Evolutionary conservation across 768 basidiomycete genomes (phyloP).

Genomic region (Pluteus cervinus): DNA sequence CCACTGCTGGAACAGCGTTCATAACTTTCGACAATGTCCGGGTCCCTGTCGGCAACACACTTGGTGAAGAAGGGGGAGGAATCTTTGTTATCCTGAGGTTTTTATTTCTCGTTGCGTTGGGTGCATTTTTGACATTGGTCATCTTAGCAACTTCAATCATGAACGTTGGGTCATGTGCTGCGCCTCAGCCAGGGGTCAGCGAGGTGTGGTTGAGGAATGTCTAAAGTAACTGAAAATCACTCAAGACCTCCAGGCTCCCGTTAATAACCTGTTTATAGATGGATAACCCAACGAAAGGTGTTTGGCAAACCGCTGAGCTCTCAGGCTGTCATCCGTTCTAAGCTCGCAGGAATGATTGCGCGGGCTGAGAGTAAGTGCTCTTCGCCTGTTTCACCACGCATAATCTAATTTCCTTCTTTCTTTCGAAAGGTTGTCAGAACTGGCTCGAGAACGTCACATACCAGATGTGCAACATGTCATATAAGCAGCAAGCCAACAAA

Average conservation of each 20-base stretch:
- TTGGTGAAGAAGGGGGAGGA: constrained; percentile 43
- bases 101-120: not conserved
- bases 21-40: constrained; percentile 80
- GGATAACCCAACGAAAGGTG: constrained; percentile 84
- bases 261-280: constrained; percentile 33
- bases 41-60: constrained; percentile 82
- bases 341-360: constrained; percentile 86
- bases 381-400: not conserved
- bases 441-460: constrained; percentile 88
- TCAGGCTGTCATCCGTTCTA: constrained; percentile 83
- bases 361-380: constrained; percentile 41
- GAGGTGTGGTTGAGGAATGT: constrained; percentile 67
- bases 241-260: no score
- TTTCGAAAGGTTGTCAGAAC: constrained; percentile 53
- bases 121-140: not conserved
- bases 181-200: constrained; percentile 50
- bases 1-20: constrained; percentile 81
- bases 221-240: constrained; percentile 49
- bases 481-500: constrained; percentile 69
- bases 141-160: constrained; percentile 81
- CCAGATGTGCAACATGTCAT: constrained; percentile 86
- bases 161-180: constrained; percentile 92
- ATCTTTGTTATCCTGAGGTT: constrained; percentile 29
- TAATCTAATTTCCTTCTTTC: constrained; percentile 15
- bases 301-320: constrained; percentile 84